These are phyloP conservation scores for Corinectria fuckeliana DNA, from an alignment of 2,329 filamentous ascomycete species.

Conservation along the genomic window DNA sequence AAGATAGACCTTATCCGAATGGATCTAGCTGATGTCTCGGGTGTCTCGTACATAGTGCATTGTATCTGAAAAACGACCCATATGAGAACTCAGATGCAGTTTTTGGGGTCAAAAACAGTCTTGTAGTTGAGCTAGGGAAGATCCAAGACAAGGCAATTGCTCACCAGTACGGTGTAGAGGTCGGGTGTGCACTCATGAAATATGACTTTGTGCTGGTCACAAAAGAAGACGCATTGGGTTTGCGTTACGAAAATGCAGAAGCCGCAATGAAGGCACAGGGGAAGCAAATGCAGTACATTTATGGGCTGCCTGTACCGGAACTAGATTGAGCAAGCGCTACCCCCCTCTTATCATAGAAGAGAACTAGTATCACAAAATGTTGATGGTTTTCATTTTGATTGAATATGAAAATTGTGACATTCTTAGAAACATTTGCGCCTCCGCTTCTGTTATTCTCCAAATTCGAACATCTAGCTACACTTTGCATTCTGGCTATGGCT, in stretches of 20 bases:
- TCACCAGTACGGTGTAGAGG: neutral
- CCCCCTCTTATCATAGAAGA: neutral
- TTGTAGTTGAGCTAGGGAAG: neutral
- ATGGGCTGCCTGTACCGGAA: neutral
- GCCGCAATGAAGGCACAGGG: neutral
- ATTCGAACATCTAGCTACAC: no score
- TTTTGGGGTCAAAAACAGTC: neutral
- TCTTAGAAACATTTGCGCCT: no score
- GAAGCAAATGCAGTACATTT: neutral
- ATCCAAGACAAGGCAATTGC: neutral
- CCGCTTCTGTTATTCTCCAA: no score
- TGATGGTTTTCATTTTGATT: neutral
- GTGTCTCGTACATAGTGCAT: neutral
- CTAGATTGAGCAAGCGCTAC: neutral
- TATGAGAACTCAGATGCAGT: neutral
- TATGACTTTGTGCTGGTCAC: neutral
- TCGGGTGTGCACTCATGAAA: conserved; percentile 1
- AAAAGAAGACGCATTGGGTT: neutral
- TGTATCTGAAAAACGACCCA: neutral
- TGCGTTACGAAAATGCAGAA: neutral
- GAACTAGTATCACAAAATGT: neutral
- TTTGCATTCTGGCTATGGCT: no score
- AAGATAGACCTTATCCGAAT: neutral
- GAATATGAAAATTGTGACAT: no score
- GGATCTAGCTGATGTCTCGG: neutral